These are phyloP conservation scores for Spiraea crenata DNA, from an alignment of 331 rosid genomes.

Conservation along the genomic window DNA sequence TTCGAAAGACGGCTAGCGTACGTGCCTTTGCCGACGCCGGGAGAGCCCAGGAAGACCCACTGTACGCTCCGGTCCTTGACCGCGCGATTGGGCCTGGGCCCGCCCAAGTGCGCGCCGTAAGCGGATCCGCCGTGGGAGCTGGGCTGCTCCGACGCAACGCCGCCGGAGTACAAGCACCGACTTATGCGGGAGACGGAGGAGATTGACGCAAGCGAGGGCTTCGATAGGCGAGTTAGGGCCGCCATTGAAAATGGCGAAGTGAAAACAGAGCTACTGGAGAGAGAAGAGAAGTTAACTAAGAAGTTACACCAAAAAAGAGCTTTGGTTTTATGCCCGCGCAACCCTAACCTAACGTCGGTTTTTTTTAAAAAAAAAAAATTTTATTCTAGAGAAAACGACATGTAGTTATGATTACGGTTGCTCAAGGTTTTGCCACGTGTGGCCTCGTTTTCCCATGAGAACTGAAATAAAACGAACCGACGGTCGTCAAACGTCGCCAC, in stretches of 20 bases:
- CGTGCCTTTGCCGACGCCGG: constrained; percentile 97
- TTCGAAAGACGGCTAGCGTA: constrained; percentile 81
- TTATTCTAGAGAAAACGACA: background rate
- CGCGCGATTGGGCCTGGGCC: constrained; percentile 21
- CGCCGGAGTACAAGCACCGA: constrained; percentile 43
- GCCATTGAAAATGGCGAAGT: constrained; percentile 44
- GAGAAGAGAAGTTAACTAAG: background rate
- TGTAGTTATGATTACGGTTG: background rate
- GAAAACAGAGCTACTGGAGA: background rate
- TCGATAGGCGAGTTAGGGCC: constrained; percentile 68
- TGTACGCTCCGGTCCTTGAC: constrained; percentile 61
- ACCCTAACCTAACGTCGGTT: constrained; percentile 22
- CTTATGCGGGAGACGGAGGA: constrained; percentile 29
- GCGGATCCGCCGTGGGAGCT: constrained; percentile 25
- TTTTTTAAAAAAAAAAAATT: too few species aligned
- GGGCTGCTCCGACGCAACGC: constrained; percentile 27
- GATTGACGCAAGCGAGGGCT: constrained; percentile 22
- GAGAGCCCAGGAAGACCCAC: constrained; percentile 91
- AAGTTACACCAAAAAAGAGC: background rate
- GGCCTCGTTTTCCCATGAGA: background rate
- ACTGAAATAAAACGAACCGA: background rate
- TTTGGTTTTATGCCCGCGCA: background rate
- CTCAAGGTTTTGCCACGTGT: constrained; percentile 15
- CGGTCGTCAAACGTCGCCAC: background rate
- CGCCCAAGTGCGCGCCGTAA: constrained; percentile 23